Evolutionary conservation across 106 monocot species (phyloP).

Genomic region (Platanthera guangdongensis): DNA sequence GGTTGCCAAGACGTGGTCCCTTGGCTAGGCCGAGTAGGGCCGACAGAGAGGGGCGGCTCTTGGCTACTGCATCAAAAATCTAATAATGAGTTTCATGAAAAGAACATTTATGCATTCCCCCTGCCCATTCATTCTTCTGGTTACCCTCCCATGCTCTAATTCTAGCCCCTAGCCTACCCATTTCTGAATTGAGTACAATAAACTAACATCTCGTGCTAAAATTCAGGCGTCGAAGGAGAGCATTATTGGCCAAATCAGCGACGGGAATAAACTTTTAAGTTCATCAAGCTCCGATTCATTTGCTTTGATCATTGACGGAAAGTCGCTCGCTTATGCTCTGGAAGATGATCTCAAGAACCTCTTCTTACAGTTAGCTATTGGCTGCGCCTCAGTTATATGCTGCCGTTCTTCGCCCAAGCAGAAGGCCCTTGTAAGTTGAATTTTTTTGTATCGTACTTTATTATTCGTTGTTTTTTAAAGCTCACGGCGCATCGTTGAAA

Average conservation of each 20-base stretch:
- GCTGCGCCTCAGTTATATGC: slow-evolving; percentile 96
- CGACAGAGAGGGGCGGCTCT: too few relatives aligned
- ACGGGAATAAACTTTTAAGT: slow-evolving; percentile 36
- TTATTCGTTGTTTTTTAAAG: not conserved
- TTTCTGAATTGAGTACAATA: not conserved
- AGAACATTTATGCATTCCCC: not conserved
- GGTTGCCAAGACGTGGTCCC: too few relatives aligned
- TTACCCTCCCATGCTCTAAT: not conserved
- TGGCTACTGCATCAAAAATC: too few relatives aligned
- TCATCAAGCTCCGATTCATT: slow-evolving; percentile 38
- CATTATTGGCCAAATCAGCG: slow-evolving; percentile 52
- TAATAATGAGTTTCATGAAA: not conserved
- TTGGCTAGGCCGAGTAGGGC: too few relatives aligned
- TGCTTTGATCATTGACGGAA: slow-evolving; percentile 91
- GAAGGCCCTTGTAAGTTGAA: slow-evolving; percentile 70
- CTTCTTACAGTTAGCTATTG: slow-evolving; percentile 59
- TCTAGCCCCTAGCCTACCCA: not conserved
- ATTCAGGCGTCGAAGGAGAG: slow-evolving; percentile 71
- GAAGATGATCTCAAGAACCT: slow-evolving; percentile 58
- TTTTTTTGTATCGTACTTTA: not conserved
- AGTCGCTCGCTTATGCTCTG: slow-evolving; percentile 73
- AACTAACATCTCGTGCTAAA: not conserved
- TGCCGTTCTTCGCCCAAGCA: slow-evolving; percentile 96
- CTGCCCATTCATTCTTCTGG: not conserved
- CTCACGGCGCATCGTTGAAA: not conserved